Evolutionary conservation across 225 moss, liverwort and hornwort species (phyloP), one percentile per base, ranked within the genome.

Genomic region (Sphagnum tenellum): DNA sequence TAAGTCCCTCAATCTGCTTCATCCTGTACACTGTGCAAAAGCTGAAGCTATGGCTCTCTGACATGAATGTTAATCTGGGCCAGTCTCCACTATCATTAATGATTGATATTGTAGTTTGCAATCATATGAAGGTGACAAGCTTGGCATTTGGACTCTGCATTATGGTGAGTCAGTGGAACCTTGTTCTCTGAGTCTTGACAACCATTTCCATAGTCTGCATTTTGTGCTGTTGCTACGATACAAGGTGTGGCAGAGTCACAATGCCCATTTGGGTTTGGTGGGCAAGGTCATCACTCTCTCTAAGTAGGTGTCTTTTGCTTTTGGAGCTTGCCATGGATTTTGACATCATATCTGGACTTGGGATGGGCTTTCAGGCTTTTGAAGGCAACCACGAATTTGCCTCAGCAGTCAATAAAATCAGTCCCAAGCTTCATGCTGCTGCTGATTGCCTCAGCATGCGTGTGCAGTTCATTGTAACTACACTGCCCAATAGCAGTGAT

Each of bases 121-220:
- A 67, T n/a, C 82, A 90, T 63, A 75, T 98, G 84, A 88, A 84
- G 80, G 89, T 90, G 64, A 86, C 89, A 7, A 86, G 89, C 70
- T 89, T 86, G 69, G 85, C 87, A 66, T 93, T 90, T 72, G 73
- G 73, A 57, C 70, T 78, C 48, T 90, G 90, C 76, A 81, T 89
- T 70, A 77, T 98, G 93, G 98, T 98, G 74, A 49, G 82, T 49
- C 57, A 55, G 46, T 13, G 13, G 45, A 44, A 10, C 14, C 2
- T 53, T 3, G 9, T 45, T 12, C 57, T 3, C n/a, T 9, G 13
- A 29, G n/a, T 45, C 48, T 70, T 57, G 58, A 12, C 65, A 66
- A 2, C 3, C 5, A n/a, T 56, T 45, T 47, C 45, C 8, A 9
- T 45, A 45, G 44, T 52, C 9, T 51, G 45, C 4, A 44, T 46